A percentile compares a stretch with the other conserved stretches of the same genome.
These are phyloP conservation scores for Lunasporangiospora selenospora DNA, from an alignment of 192 early-diverging fungal genomes.

Conservation along the genomic window DNA sequence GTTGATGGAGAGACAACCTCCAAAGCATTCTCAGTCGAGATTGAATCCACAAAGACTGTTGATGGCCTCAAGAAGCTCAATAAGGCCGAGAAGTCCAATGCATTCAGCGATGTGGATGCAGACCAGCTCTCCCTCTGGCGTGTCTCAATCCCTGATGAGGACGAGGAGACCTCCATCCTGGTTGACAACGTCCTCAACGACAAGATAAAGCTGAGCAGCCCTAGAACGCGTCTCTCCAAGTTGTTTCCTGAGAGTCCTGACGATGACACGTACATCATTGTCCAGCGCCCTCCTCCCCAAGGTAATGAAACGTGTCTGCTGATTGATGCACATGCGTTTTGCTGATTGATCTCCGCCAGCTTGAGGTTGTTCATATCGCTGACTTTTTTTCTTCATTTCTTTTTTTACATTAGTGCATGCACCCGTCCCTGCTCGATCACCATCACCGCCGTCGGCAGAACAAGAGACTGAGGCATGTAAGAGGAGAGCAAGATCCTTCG, in stretches of 20 bases:
- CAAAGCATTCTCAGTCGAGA: conserved; percentile 3
- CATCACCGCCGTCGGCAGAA: too few relatives aligned
- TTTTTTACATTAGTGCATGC: too few relatives aligned
- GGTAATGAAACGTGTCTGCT: too few relatives aligned
- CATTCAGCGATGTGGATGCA: not conserved
- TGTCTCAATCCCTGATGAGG: conserved; percentile 1
- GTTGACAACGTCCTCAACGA: not conserved
- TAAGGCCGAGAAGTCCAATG: not conserved
- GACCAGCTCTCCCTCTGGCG: not conserved
- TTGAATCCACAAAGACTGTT: conserved; percentile 2
- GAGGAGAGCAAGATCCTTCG: too few relatives aligned
- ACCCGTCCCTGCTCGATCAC: too few relatives aligned
- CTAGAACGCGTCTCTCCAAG: conserved; percentile 1
- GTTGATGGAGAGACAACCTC: not conserved
- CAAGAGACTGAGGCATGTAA: too few relatives aligned
- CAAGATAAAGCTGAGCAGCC: not conserved
- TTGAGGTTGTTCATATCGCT: too few relatives aligned
- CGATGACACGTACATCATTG: conserved; percentile 10
- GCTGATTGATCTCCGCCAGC: too few relatives aligned
- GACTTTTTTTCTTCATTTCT: too few relatives aligned
- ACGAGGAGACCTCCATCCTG: not conserved
- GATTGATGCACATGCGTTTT: too few relatives aligned
- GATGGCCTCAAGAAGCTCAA: conserved; percentile 14
- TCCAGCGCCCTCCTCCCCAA: conserved; percentile 3
- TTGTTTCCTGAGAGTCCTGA: not conserved